Evolutionary conservation across 768 basidiomycete genomes (phyloP), one percentile per base, ranked within the genome.

Genomic region (Saitozyma sp.): DNA sequence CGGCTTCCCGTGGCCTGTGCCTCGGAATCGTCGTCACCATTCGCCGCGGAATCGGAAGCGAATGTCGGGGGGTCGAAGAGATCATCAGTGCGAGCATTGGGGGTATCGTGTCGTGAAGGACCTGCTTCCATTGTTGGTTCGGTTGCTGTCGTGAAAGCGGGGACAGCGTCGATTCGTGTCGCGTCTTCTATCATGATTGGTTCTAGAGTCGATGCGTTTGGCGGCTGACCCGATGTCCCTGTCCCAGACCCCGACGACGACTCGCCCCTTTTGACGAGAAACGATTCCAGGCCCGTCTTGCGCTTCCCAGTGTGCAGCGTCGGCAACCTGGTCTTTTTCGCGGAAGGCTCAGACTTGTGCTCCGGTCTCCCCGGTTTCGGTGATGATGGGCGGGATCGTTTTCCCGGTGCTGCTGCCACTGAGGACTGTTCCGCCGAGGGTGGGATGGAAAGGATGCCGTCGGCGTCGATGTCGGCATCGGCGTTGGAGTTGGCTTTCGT

Each of bases 1-100:
- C 70, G 66, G n/a, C 66, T 72, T 39, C 50, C 67, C 6, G 73
- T 82, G 46, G 67, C 72, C 56, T 73, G 79, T 13, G 14, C 14
- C 51, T 46, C 45, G 45, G 45, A 1, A 2, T 46, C 45, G 45
- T 13, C n/a, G 13, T 11, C 61, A 40, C 29, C 29, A 2, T 29
- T 29, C 29, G 29, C 29, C 2, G 29, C 29, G 29, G 29, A 5
- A 29, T 29, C 29, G 29, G 29, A 5, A 29, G 2, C 29, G 29
- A 29, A 5, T 29, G 50, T 46, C 38, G 68, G 50, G 76, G 58
- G 13, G 52, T 56, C 66, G 67, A 57, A 71, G 46, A 37, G 29
- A 8, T 41, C 38, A 29, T 48, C 19, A 40, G 41, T 56, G 17
- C 45, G 45, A 6, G 6, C 45, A 46, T 6, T 13, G 45, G 45